Conservation (phyloP, 2,329 filamentous ascomycete genomes). For the Epichloe bromicola region DNA sequence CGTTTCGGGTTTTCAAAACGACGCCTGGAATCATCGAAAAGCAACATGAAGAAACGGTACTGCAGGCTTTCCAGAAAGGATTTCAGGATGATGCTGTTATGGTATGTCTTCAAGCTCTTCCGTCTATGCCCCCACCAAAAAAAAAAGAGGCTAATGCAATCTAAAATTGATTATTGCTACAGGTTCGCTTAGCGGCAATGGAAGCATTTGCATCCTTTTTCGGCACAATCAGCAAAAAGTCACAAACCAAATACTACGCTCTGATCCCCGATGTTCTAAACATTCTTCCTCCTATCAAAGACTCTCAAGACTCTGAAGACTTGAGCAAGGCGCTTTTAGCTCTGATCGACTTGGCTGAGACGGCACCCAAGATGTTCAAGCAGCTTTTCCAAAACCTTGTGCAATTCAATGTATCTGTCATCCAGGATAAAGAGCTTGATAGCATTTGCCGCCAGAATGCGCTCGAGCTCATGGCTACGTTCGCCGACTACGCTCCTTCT, state of each 20-base stretch:
- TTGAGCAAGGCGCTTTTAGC: constrained; percentile 83
- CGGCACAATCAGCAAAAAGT: constrained; percentile 76
- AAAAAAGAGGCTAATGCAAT: too few species aligned
- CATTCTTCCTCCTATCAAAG: constrained; percentile 87
- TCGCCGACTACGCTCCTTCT: constrained; percentile 83
- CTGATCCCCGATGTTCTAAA: constrained; percentile 88
- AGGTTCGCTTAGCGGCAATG: constrained; percentile 89
- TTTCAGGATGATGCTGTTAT: constrained; percentile 80
- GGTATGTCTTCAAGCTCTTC: constrained; percentile 32
- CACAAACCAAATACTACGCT: constrained; percentile 73
- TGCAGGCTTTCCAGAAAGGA: constrained; percentile 77
- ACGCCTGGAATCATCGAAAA: constrained; percentile 93
- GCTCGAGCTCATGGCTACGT: constrained; percentile 93
- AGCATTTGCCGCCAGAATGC: constrained; percentile 89
- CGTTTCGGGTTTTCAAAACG: constrained; percentile 89
- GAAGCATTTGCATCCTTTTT: constrained; percentile 97
- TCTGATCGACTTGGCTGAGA: constrained; percentile 86
- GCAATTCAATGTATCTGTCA: constrained; percentile 81
- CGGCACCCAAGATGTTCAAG: constrained; percentile 97
- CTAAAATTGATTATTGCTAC: constrained; percentile 1
- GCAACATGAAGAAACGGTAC: constrained; percentile 84
- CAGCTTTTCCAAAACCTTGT: constrained; percentile 85
- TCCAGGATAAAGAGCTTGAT: constrained; percentile 89
- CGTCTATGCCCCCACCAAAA: neutral
- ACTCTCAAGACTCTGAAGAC: constrained; percentile 78